A percentile compares a stretch with the other conserved stretches of the same genome.
These are phyloP conservation scores for Aspergillus eucalypticola DNA, from an alignment of 2,329 filamentous ascomycete species.

Conservation along the genomic window DNA sequence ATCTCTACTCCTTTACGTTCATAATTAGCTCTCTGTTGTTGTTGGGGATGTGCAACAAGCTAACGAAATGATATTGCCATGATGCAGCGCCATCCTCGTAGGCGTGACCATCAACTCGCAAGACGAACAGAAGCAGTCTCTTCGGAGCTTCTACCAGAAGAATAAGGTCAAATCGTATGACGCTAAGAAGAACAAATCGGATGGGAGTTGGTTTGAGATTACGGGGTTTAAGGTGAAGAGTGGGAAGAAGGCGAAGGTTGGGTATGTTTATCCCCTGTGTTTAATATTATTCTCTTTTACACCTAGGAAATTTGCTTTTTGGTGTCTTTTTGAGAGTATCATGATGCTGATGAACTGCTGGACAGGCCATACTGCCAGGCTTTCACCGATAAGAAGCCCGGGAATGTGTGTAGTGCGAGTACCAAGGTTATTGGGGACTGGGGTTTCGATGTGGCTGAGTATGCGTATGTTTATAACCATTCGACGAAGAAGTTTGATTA, in stretches of 20 bases:
- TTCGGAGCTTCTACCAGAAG: background rate
- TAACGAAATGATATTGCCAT: no score
- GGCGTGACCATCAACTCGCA: background rate
- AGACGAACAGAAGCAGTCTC: background rate
- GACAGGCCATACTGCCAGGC: background rate
- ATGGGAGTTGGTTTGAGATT: background rate
- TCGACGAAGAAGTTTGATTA: background rate
- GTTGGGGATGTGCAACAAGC: no score
- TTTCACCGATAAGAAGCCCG: background rate
- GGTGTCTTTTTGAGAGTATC: background rate
- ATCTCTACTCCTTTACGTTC: no score
- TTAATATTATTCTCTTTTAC: no score
- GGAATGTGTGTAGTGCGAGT: background rate
- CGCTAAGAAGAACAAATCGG: background rate
- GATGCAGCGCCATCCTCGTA: background rate
- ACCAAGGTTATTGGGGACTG: background rate
- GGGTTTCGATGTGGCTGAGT: background rate
- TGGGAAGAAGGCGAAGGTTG: background rate
- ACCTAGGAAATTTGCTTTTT: no score
- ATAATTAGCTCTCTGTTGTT: no score
- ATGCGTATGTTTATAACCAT: background rate
- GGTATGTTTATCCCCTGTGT: no score
- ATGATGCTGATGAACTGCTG: background rate
- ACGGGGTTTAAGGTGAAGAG: background rate
- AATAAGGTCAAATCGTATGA: background rate